Evolutionary conservation across 78 protist species (phyloP), one percentile per base, ranked within the genome.

Genomic region (Dictyostelium capitatum): DNA sequence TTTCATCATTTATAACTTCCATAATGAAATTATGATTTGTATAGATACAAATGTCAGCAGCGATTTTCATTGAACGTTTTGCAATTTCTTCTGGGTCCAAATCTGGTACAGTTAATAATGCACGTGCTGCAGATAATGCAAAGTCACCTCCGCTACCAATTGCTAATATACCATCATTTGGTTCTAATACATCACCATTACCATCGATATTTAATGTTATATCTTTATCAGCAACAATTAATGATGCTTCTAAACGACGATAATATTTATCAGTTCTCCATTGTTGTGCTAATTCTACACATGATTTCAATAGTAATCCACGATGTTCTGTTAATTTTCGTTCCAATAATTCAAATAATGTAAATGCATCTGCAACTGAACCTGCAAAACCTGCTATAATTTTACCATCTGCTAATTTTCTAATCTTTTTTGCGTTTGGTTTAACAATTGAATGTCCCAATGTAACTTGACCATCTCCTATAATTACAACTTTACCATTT

Each of bases 211-310:
- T 82, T 41, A 96, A 77, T 1, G 96, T 64, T 0, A 77, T 89
- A 47, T 50, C 74, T 28, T 92, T 74, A 80, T 97, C 97, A 15
- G 80, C 90, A 1, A 97, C 98, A 59, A 96, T 91, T 57, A 97
- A 46, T 32, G 72, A n/a, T 50, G 97, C 97, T 41, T 97, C 96
- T 1, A 97, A 95, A 25, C 72, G 53, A 15, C 98, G 69, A 59
- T 96, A 80, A 83, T 46, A 90, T 91, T 97, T 97, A 92, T 97
- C 98, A 25, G 93, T 95, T 14, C 98, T 56, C 98, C 98, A 97
- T 53, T 89, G 95, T 91, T 97, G 95, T 6, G 97, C 97, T n/a
- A 97, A 72, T 53, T 96, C 97, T 9, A 97, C 98, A 62, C 97
- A 93, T 4, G 95, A 82, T 72, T 96, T 91, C 53, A 79, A 54